Conservation (phyloP, 352 stramenopile species). For the Phytophthora hybrid region DNA sequence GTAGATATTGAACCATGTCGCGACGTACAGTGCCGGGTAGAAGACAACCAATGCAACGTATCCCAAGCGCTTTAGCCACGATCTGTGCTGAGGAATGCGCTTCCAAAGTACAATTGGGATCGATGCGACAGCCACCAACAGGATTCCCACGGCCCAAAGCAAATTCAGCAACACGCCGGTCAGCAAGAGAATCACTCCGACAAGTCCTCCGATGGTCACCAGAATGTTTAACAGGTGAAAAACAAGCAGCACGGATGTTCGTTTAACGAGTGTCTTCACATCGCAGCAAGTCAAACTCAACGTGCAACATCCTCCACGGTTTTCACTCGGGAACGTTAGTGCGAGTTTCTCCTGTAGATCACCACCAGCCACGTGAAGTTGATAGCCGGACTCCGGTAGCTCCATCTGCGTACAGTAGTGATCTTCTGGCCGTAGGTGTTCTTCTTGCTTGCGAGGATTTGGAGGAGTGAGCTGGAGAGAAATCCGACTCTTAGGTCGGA, state of each 20-base stretch:
- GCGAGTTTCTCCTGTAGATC: background rate
- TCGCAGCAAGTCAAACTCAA: background rate
- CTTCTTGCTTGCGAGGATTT: background rate
- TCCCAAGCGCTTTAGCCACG: background rate
- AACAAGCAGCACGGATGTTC: background rate
- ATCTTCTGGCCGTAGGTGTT: background rate
- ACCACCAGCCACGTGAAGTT: background rate
- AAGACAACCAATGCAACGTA: background rate
- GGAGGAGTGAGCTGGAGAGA: background rate
- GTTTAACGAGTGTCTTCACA: background rate
- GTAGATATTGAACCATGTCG: background rate
- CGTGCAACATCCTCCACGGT: background rate
- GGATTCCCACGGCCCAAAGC: background rate
- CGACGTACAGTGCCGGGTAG: background rate
- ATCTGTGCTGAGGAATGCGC: background rate
- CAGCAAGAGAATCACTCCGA: slow-evolving; percentile 1
- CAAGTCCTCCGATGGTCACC: slow-evolving; percentile 8
- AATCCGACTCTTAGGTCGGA: background rate
- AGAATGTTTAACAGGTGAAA: slow-evolving; percentile 23
- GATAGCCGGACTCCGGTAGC: background rate
- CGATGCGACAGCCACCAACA: background rate
- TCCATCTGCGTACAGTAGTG: background rate
- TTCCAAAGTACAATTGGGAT: background rate
- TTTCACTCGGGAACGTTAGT: background rate
- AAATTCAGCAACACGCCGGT: background rate